phyloP scores from a whole-genome alignment of 108 stramenopile species.

The Nitzschia inconspicua region DNA sequence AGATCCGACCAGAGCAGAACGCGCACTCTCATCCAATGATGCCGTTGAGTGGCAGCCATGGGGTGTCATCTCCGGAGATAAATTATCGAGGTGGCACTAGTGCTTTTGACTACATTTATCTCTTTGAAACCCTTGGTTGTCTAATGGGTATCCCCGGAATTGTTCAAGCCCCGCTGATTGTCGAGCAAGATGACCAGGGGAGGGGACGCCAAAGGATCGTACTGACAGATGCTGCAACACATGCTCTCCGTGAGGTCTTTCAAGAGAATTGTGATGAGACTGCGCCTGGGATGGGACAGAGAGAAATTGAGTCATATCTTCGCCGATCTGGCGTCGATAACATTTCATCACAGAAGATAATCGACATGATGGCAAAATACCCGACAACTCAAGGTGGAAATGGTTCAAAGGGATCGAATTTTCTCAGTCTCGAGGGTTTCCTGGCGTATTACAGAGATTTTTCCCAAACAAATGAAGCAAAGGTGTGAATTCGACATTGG shows the following conservation, averaged over 20 bases:
- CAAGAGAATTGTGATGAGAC: slow-evolving; percentile 57
- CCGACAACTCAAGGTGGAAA: slow-evolving; percentile 29
- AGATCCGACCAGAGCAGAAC: slow-evolving; percentile 51
- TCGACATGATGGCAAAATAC: slow-evolving; percentile 74
- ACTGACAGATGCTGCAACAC: slow-evolving; percentile 41
- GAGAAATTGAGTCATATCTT: slow-evolving; percentile 73
- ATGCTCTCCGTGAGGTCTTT: slow-evolving; percentile 57
- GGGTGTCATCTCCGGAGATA: slow-evolving; percentile 42
- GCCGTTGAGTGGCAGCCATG: slow-evolving; percentile 32
- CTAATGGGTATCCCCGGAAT: slow-evolving; percentile 50
- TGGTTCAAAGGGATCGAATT: slow-evolving; percentile 11
- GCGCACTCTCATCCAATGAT: slow-evolving; percentile 39
- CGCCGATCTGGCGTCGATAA: slow-evolving; percentile 62
- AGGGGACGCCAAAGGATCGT: slow-evolving; percentile 45
- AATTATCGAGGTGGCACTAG: slow-evolving; percentile 43
- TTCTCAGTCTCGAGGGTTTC: slow-evolving; percentile 81
- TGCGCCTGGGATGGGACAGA: slow-evolving; percentile 53
- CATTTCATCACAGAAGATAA: slow-evolving; percentile 68
- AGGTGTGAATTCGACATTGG: slow-evolving; percentile 33
- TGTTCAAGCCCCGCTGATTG: slow-evolving; percentile 44
- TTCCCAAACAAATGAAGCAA: slow-evolving; percentile 52
- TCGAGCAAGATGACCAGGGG: slow-evolving; percentile 50
- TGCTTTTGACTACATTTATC: slow-evolving; percentile 26
- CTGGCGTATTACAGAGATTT: slow-evolving; percentile 83
- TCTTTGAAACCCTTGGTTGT: slow-evolving; percentile 71